Base-by-base conservation (phyloP, 306 rosid species). In the Vachellia collinsii region DNA sequence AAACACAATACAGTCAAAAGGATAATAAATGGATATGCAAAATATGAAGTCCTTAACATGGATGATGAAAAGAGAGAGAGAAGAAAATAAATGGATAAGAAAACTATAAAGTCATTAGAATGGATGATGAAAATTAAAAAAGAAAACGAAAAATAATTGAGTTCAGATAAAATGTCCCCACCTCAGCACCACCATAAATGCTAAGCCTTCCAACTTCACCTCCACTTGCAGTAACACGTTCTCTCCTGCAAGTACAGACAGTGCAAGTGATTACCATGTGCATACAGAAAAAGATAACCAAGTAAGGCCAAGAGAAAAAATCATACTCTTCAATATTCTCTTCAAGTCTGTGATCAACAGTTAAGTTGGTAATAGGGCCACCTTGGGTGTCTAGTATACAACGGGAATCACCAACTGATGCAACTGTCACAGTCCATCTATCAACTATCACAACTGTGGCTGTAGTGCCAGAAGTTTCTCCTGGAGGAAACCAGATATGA, bases 121-220 rank as follows among this genome's bases (percentile, higher is more conserved):
- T 29, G 34, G 34, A 29, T 29, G 34, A 29, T 29, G 34, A 29
- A 29, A 29, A 29, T 29, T 29, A 29, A 29, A 29, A 29, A 29
- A 29, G 34, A 29, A 29, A 29, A 29, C 1, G 1, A 29, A 29
- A 29, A 29, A 29, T 29, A 29, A 29, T 29, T 29, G 34, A 29
- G 34, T 29, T 29, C 34, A 0, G 59, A 44, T 68, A 73, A 25
- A 39, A 74, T 77, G 65, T 70, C 69, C 85, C 83, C 86, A 93
- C 99, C 96, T 95, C 96, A 44, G 91, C 93, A 69, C 99, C 97
- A 6, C 98, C 99, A 64, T 84, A 84, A 88, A 95, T 89, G 88
- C 97, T 95, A 74, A 93, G 93, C 85, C 99, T 88, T 82, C 99
- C 99, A 56, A 95, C 97, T 87, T 95, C 99, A 29, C 99, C 99